Evolutionary conservation across 164 flowering plant genomes (phyloP).

Genomic region (Kalanchoe fedtschenkoi): DNA sequence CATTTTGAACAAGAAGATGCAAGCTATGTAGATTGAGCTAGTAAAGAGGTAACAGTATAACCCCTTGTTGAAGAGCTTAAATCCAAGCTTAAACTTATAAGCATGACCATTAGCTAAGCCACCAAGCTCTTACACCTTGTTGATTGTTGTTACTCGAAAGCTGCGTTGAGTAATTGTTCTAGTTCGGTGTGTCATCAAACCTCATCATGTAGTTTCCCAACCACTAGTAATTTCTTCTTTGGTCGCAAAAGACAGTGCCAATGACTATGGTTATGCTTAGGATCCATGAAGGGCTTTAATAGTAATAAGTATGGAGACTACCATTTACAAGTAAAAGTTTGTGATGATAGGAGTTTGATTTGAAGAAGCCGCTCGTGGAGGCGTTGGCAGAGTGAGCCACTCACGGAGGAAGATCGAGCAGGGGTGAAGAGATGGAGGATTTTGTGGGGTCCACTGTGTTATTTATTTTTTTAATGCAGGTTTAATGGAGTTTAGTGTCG

Average conservation of each 20-base stretch:
- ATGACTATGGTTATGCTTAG: conserved; percentile 47
- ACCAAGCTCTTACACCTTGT: conserved; percentile 35
- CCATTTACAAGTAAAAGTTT: too few species aligned
- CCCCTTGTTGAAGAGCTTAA: conserved; percentile 53
- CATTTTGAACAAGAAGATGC: conserved; percentile 60
- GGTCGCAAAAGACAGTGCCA: conserved; percentile 80
- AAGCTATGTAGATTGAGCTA: conserved; percentile 69
- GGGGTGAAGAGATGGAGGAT: too few species aligned
- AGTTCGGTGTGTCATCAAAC: conserved; percentile 57
- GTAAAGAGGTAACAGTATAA: conserved; percentile 52
- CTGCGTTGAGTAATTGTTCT: conserved; percentile 49
- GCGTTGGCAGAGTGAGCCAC: too few species aligned
- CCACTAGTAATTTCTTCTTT: conserved; percentile 63
- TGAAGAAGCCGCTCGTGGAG: too few species aligned
- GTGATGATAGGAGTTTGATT: too few species aligned
- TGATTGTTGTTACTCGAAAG: conserved; percentile 27
- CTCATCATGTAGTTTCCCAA: conserved; percentile 58
- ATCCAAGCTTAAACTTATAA: conserved; percentile 29
- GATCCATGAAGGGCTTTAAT: conserved; percentile 33
- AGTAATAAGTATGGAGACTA: conserved; percentile 22
- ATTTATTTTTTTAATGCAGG: too few species aligned
- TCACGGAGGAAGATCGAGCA: too few species aligned
- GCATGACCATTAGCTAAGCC: conserved; percentile 53
- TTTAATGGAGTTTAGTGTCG: too few species aligned
- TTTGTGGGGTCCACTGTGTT: too few species aligned